Evolutionary conservation across 805 yeast genomes (phyloP), one percentile per base, ranked within the genome.

Genomic region (Kodamaea nitidulidarum): DNA sequence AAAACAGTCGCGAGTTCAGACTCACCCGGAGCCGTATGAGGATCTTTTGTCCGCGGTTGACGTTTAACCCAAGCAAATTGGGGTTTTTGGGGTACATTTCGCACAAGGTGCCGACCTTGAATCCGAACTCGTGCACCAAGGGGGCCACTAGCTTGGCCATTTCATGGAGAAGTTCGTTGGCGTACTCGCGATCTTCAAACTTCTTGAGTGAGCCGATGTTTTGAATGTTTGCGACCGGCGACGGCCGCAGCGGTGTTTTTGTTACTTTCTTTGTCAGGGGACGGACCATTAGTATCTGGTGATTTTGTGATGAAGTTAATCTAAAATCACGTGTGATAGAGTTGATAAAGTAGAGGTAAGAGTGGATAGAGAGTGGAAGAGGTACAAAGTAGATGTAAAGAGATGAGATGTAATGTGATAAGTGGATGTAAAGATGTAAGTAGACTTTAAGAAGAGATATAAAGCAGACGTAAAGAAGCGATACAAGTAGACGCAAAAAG

Each of bases 61-160:
- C 88, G 58, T 91, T 91, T 46, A 88, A 62, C 0, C 98, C 98
- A 9, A 90, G 62, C 15, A 91, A 62, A 11, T 70, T 60, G 2
- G 73, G 66, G 51, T 76, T 70, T 45, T 74, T 80, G 2, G 98
- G 98, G 45, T 67, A 83, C 75, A 91, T 85, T 58, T 91, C 98
- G 46, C 84, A 76, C 11, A 91, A 57, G 0, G 73, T 63, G 0
- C 78, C 80, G 2, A 90, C 91, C 38, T 73, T 76, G 54, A 85
- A 76, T 3, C 75, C 71, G 43, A 79, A 71, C 30, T 76, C 75
- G 42, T 78, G 75, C 80, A 91, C 85, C 38, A 91, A 61, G 2
- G 95, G 96, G 2, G 90, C 80, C 10, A 84, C 93, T 22, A 71
- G 60, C 17, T 68, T 71, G 2, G 91, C 90, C 11, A 87, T 70